Base-by-base conservation (phyloP, 257 asterid species). In the Salvia rosmarinus region DNA sequence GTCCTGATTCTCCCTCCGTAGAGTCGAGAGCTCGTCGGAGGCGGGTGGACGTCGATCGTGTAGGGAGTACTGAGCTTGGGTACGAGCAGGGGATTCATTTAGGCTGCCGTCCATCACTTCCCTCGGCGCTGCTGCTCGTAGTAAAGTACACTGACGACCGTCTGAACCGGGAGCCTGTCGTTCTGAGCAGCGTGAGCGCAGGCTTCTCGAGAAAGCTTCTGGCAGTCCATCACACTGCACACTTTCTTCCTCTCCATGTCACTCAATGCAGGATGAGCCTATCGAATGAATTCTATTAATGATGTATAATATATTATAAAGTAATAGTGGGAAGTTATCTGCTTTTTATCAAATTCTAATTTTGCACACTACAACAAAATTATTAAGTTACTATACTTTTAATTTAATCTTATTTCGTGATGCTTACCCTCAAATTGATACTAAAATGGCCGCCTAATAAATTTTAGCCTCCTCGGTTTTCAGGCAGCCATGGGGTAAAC, bases 121-220 rank as follows among this genome's bases (percentile, higher is more conserved):
- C 34, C 91, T 78, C 3, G 90, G 16, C 94, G 91, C 72, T 92
- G 96, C 55, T 92, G 97, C 84, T 92, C 97, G 74, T 88, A 82
- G 84, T 90, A 87, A 34, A 92, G 95, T 42, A 92, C 98, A 78
- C 88, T 95, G 25, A 92, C 96, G 2, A 90, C 90, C 0, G 89
- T 92, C 62, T 90, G 96, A 52, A 85, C 98, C 0, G 98, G 96
- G 4, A 90, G 88, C 75, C 96, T 66, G 71, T 90, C 97, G 46
- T 90, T 92, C 64, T 92, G 96, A 52, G 98, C 97, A 7, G 96
- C 96, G 35, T 92, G 98, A 0, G 95, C 97, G 23, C 91, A 88
- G 3, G 97, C 97, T 76, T 92, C 96, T 2, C 91, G 82, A 3
- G 97, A 90, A 5, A 90, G 96, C 86, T 88, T 92, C 58, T 87